phyloP scores from a whole-genome alignment of 2,329 filamentous ascomycete species.

The Dactylellina parvicollis region DNA sequence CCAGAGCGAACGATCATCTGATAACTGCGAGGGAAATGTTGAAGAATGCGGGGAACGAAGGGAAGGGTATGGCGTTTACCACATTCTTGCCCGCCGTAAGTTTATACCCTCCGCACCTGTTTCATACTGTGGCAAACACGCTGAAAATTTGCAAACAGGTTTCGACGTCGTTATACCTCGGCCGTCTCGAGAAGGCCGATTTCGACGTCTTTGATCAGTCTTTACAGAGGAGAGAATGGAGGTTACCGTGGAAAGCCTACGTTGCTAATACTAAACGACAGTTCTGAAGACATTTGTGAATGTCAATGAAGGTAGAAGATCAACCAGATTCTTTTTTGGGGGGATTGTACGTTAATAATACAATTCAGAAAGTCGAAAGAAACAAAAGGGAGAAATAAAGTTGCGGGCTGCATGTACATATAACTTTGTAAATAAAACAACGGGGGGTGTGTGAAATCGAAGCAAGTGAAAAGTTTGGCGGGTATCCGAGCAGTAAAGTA shows the following conservation, averaged over 20 bases:
- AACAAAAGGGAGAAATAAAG: conserved; percentile 17
- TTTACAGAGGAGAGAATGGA: conserved; percentile 77
- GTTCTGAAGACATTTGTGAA: conserved; percentile 32
- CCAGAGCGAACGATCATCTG: conserved; percentile 91
- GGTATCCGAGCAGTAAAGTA: conserved; percentile 47
- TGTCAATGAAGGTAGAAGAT: background rate
- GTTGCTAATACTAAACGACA: conserved; percentile 53
- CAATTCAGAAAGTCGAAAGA: conserved; percentile 19
- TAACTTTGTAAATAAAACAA: conserved; percentile 39
- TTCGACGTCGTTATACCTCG: conserved; percentile 79
- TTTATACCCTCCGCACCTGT: conserved; percentile 59
- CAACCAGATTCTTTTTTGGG: conserved; percentile 27
- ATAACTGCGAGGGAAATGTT: conserved; percentile 95
- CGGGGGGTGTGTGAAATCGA: background rate
- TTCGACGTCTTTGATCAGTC: conserved; percentile 81
- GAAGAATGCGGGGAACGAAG: conserved; percentile 78
- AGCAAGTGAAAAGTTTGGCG: conserved; percentile 28
- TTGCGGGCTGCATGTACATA: conserved; percentile 40
- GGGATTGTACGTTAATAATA: conserved; percentile 53
- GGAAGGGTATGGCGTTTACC: conserved; percentile 71
- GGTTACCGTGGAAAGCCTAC: conserved; percentile 76
- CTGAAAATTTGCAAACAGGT: conserved; percentile 73
- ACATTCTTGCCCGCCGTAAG: conserved; percentile 64
- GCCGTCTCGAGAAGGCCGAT: conserved; percentile 78
- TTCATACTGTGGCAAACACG: conserved; percentile 64